Evolutionary conservation across 768 basidiomycete genomes (phyloP), one percentile per base, ranked within the genome.

Genomic region (Suillus placidus): DNA sequence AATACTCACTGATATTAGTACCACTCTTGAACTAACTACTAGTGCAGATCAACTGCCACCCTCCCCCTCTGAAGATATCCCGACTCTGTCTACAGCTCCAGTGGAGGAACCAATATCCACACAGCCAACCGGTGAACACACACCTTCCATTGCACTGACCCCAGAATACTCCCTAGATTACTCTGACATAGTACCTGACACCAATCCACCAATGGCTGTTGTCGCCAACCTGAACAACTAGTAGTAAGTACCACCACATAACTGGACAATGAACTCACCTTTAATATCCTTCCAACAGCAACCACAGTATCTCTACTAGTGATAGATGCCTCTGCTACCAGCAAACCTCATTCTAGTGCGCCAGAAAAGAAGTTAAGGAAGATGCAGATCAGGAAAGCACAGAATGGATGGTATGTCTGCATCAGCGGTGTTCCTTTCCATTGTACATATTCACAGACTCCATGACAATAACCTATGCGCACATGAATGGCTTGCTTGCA

Each of bases 401-500:
- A 55, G 20, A 55, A 55, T 55, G 54, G 34, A 34, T 20, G 32
- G 54, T 55, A n/a, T n/a, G 54, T 55, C 45, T 47, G n/a, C n/a
- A 8, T 47, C 10, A 4, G 26, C 9, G 18, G 52, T 9, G 7
- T 54, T 49, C 47, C 12, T 49, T 49, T 7, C 47, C 12, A 18
- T 20, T 32, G 30, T 32, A 54, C 52, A 18, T 54, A 54, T 54
- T 32, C 32, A 54, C 18, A 4, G 2, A 54, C 30, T 32, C 18
- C 52, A 32, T 34, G 4, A 54, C 52, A 54, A 32, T 8, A 54
- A 54, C 34, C 34, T 40, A n/a, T 60, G 38, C 4, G 37, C 38
- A 16, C 37, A n/a, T 23, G 58, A 60, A 23, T 60, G 52, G 52
- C 32, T 54, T 4, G 5, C 52, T 18, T 18, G 14, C 6, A 54